Base-by-base conservation (phyloP, 192 early-diverging fungal genomes). In the Coemansia sp. region DNA sequence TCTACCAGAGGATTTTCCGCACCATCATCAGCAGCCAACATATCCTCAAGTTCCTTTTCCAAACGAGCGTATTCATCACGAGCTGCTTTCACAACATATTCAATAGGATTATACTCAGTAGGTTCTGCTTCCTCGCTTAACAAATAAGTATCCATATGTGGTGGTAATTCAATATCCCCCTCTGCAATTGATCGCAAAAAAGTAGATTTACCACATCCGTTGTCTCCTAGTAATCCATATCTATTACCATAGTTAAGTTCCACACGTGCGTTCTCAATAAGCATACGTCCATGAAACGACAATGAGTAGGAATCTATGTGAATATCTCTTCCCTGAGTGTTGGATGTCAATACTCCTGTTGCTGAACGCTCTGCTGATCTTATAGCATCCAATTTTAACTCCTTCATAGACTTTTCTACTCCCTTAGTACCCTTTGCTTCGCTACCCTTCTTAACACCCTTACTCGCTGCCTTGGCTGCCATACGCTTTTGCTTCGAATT, bases 241-340 rank as follows among this genome's bases (percentile, higher is more conserved):
- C 97, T 87, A 80, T 95, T 90, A 69, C 97, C 97, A 84, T 91
- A 97, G 88, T 99, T 99, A 78, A 99, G 88, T 84, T 98, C 96
- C 55, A 99, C 89, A 46, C 88, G 89, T 39, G 95, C 89, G 76
- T 98, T 96, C 59, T 91, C 87, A 72, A 99, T 91, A 57, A 99
- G 88, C 68, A 91, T 88, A 78, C 96, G 93, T 30, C 95, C 96
- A 83, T 92, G 93, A 85, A 90, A 98, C 51, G 89, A 90, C 63
- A 99, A 90, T 27, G 93, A 92, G 87, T 90, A 98, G 17, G 88
- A 89, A 76, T 98, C 95, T 59, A 98, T 93, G 85, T 95, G 94
- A 71, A 97, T 89, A 86, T 99, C 97, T 62, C 95, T 85, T n/a
- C 93, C 93, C 69, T 88, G 86, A 69, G 87, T 88, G 71, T 94